Base-by-base conservation (phyloP, 495 filamentous ascomycete genomes). In the Aspergillus ostianus region DNA sequence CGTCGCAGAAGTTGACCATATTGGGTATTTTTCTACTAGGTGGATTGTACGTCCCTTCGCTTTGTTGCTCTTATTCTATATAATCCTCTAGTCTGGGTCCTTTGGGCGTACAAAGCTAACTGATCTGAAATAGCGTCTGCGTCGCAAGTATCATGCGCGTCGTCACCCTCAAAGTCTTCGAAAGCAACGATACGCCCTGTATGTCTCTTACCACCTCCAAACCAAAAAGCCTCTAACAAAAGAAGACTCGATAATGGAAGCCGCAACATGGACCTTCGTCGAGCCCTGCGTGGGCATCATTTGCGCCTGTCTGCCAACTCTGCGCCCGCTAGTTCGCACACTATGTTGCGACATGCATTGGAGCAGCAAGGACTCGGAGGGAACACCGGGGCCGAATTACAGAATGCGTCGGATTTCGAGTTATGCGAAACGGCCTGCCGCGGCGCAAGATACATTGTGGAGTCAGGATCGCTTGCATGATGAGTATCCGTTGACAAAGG, bases 121-220 rank as follows among this genome's bases (percentile, higher is more conserved):
- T 52, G 20, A 36, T 19, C 3, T n/a, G 6, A 9, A 20, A 19
- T 27, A 53, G 51, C 12, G 51, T 53, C 51, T 53, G 51, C 17
- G 27, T 53, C 51, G 51, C 51, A 15, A 53, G 51, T 6, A 53
- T 36, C 29, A 53, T 53, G 51, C 51, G 51, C 21, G 51, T 53
- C 51, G 51, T 53, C 2, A 36, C 27, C n/a, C 51, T 53, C 27
- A 27, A 53, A 9, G 41, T 53, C 27, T 53, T 53, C 51, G 15
- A 53, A 18, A 53, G 6, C 27, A 2, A 32, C 5, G 51, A 53
- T 17, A 36, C 27, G 0, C 41, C 51, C 27, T 53, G 51, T 53
- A 29, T 29, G 21, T 36, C 27, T 6, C 6, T 20, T 18, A 0
- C 5, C 4, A 5, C 29, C 27, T 6, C 23, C 21, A 30, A 2